A percentile compares a stretch with the other conserved stretches of the same genome.
phyloP scores from a whole-genome alignment of 768 basidiomycete genomes.

The Ramaria rubella region DNA sequence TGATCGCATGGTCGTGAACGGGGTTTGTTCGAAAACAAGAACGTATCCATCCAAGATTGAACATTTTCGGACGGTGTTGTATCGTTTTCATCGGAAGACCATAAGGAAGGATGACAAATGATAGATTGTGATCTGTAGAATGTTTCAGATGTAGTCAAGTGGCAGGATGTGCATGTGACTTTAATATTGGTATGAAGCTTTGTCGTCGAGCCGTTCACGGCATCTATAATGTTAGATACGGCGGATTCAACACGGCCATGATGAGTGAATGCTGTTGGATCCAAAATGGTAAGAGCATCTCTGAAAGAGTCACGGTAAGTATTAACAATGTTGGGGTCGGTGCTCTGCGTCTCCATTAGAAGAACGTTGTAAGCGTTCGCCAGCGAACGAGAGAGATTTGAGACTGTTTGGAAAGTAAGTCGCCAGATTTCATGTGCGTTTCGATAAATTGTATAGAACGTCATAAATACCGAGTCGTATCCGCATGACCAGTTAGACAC shows the following conservation, averaged over 20 bases:
- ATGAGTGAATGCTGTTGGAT: not conserved
- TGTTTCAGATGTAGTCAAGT: no score
- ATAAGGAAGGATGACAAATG: not conserved
- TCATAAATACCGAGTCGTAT: not conserved
- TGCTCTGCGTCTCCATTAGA: not conserved
- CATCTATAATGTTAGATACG: not conserved
- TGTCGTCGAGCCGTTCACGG: not conserved
- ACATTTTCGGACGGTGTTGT: no score
- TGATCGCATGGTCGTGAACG: no score
- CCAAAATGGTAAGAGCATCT: not conserved
- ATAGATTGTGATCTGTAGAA: no score
- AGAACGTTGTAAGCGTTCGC: not conserved
- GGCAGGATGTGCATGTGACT: not conserved
- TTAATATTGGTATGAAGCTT: no score
- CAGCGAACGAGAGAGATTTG: not conserved
- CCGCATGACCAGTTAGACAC: not conserved
- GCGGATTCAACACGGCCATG: not conserved
- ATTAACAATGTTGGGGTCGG: not conserved
- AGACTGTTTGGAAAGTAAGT: not conserved
- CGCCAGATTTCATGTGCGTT: not conserved
- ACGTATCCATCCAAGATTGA: no score
- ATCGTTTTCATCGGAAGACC: no score
- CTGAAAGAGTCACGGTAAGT: not conserved
- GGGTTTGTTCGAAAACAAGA: no score
- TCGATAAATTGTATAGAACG: not conserved